Evolutionary conservation across 2,329 filamentous ascomycete genomes (phyloP), one percentile per base, ranked within the genome.

Genomic region (Amylocarpus encephaloides): DNA sequence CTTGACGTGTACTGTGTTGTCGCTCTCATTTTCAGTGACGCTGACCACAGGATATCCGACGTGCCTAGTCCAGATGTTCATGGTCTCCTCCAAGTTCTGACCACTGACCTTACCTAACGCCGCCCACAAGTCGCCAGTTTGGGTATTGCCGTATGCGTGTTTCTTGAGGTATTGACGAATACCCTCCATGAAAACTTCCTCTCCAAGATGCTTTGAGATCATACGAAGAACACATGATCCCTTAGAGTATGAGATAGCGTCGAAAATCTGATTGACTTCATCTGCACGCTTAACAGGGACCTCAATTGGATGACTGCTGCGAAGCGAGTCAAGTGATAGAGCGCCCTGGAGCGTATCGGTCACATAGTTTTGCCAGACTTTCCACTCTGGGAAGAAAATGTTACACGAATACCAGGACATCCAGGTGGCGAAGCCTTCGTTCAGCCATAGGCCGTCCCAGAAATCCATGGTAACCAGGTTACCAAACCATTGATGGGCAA

Each of bases 381-480:
- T 95, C 92, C 92, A 97, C 69, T 97, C 92, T 7, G 92, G 92
- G 71, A 91, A 97, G 75, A 97, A 96, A 51, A 80, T 79, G 68
- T 97, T 92, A 77, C 89, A 94, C 39, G 88, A 90, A 71, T 93
- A 93, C 88, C 89, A 86, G 53, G 87, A 91, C 88, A 93, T 90
- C 83, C 87, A 88, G 35, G 88, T 94, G 30, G 89, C 88, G 62
- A 94, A 94, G 33, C 88, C 88, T 68, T 94, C 88, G 68, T 97
- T 97, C 48, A 97, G 79, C 92, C 92, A 97, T 6, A 97, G 74
- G 48, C 91, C 92, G 69, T 96, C 90, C 92, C 92, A 97, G 77
- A 94, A 96, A 68, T 95, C 90, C 90, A 96, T 96, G 47, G 92
- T 96, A 26, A 96, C 92, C 47, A 96, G 73, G 72, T 97, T 96